A percentile compares a stretch with the other conserved stretches of the same genome.
These are phyloP conservation scores for Gossypium sturtianum DNA, from an alignment of 345 rosid species.

Conservation along the genomic window DNA sequence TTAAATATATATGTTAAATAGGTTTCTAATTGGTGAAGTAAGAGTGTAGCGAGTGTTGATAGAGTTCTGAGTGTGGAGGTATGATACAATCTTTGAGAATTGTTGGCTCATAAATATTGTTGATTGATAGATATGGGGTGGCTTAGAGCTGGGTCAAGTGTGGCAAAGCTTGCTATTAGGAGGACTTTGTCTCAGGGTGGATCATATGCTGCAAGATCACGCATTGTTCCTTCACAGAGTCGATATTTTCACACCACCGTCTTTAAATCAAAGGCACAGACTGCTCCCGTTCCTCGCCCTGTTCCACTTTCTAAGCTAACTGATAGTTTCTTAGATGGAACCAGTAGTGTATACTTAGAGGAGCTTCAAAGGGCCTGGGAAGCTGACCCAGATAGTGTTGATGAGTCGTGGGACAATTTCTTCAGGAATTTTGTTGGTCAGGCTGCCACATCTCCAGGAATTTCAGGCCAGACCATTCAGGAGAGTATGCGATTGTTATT, in stretches of 20 bases:
- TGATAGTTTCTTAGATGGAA: constrained; percentile 73
- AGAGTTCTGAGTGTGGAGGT: neutral
- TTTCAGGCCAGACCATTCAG: constrained; percentile 81
- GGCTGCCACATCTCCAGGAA: constrained; percentile 64
- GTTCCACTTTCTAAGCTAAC: constrained; percentile 74
- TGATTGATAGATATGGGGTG: constrained; percentile 46
- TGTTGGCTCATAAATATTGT: neutral
- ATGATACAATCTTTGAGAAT: neutral
- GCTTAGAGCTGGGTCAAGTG: constrained; percentile 61
- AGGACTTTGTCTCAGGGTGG: constrained; percentile 51
- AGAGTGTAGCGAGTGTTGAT: neutral
- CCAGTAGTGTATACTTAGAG: constrained; percentile 74
- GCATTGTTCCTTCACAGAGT: constrained; percentile 35
- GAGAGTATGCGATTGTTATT: constrained; percentile 80
- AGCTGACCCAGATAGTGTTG: constrained; percentile 64
- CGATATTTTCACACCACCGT: constrained; percentile 45
- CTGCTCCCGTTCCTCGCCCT: constrained; percentile 68
- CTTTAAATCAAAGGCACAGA: constrained; percentile 49
- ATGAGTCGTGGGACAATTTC: constrained; percentile 83
- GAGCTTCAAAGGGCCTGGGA: constrained; percentile 81
- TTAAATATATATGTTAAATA: neutral
- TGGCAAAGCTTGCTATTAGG: constrained; percentile 59
- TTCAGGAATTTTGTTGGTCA: constrained; percentile 78
- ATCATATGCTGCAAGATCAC: constrained; percentile 36
- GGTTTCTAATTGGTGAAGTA: neutral